These are phyloP conservation scores for Scleroderma bovista DNA, from an alignment of 768 basidiomycete species.

Conservation along the genomic window DNA sequence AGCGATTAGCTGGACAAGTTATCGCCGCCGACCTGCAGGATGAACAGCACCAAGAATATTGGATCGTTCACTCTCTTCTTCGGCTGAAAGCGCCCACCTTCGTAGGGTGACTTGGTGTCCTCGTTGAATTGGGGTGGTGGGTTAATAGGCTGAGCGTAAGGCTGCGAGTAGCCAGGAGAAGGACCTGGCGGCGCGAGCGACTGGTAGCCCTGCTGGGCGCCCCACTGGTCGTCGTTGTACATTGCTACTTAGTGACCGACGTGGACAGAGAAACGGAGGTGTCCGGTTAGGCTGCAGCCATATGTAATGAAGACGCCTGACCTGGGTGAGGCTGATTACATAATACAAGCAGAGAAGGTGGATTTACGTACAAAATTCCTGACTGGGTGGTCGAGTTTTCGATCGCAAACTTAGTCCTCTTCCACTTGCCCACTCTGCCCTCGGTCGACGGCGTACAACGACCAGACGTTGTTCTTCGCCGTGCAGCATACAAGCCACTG, in stretches of 20 bases:
- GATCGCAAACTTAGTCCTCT: no score
- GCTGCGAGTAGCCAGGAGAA: slow-evolving; percentile 19
- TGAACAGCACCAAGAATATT: slow-evolving; percentile 63
- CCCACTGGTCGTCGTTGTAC: slow-evolving; percentile 18
- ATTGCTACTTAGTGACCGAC: slow-evolving; percentile 13
- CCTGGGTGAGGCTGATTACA: no score
- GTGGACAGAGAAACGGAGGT: no score
- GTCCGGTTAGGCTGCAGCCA: no score
- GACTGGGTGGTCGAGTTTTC: no score
- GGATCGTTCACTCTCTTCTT: slow-evolving; percentile 71
- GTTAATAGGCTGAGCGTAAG: slow-evolving; percentile 19
- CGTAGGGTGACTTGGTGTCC: slow-evolving; percentile 49
- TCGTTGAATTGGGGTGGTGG: slow-evolving; percentile 21
- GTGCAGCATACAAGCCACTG: neutral
- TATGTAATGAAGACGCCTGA: no score
- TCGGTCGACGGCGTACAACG: no score
- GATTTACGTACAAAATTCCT: no score
- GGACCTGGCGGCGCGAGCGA: slow-evolving; percentile 7
- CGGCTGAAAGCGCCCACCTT: slow-evolving; percentile 59
- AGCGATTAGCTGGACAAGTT: neutral
- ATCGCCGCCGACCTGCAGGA: slow-evolving; percentile 49
- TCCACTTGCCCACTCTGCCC: no score
- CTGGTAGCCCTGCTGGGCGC: slow-evolving; percentile 7
- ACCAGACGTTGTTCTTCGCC: neutral
- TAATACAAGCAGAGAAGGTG: no score